Conservation (phyloP, 129 eudicot genomes). For the Dittrichia graveolens region DNA sequence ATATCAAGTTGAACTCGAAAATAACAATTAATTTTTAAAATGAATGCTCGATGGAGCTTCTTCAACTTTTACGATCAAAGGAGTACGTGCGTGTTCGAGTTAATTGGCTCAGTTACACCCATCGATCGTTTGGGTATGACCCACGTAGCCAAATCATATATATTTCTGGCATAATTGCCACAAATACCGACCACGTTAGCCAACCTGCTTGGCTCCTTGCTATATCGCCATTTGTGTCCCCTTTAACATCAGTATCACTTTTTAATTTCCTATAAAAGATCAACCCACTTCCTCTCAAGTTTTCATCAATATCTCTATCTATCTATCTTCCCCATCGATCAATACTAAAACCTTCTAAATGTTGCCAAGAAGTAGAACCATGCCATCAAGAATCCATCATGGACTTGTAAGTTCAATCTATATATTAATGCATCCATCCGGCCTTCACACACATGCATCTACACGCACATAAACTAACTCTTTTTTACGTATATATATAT, state of each 20-base stretch:
- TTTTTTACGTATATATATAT: neutral
- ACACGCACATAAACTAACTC: neutral
- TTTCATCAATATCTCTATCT: slow-evolving; percentile 7
- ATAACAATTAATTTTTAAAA: too few relatives aligned
- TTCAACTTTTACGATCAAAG: too few relatives aligned
- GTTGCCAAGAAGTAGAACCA: slow-evolving; percentile 73
- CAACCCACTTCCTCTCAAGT: neutral
- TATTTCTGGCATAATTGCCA: too few relatives aligned
- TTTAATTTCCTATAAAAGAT: slow-evolving; percentile 2
- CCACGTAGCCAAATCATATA: too few relatives aligned
- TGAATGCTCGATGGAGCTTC: too few relatives aligned
- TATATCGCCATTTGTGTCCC: slow-evolving; percentile 1
- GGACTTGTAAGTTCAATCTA: slow-evolving; percentile 47
- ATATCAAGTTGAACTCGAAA: too few relatives aligned
- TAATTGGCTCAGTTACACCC: too few relatives aligned
- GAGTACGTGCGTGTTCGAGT: too few relatives aligned
- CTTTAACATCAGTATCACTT: neutral
- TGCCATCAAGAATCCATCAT: slow-evolving; percentile 58
- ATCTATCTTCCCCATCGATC: neutral
- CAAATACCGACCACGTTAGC: neutral
- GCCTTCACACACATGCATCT: neutral
- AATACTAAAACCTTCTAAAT: slow-evolving; percentile 32
- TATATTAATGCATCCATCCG: neutral
- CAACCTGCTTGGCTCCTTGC: neutral
- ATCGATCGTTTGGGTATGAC: too few relatives aligned